Base-by-base conservation (phyloP, 2,329 filamentous ascomycete genomes). In the Fusarium succisae region DNA sequence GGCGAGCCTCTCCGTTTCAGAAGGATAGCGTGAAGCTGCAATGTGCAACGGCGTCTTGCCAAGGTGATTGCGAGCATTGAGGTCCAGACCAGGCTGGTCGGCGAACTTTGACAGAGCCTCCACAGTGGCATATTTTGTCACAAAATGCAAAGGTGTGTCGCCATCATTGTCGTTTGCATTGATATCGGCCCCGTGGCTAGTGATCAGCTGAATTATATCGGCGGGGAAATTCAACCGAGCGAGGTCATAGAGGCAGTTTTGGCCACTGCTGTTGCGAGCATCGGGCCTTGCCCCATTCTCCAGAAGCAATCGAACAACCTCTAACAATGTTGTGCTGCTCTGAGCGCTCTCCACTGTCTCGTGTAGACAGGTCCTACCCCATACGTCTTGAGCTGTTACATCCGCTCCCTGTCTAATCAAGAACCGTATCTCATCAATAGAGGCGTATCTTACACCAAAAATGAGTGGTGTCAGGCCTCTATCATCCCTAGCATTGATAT, bases 111-210 rank as follows among this genome's bases (percentile, higher is more conserved):
- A 13, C 28, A 32, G 7, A 32, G 5, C 0, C 1, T 22, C 4
- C 5, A 14, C 0, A 8, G 2, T 0, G 0, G 5, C 4, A 28
- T 1, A 0, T 8, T 1, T 1, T 12, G 10, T 5, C 9, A 8
- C 1, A 8, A 2, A 0, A 15, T 63, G 35, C 14, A 59, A 28
- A 15, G 32, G 14, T 2, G 53, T 35, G 3, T 39, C 2, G 0
- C 60, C 60, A 12, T 4, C 1, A 2, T 20, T 1, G 4, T 58
- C 41, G 0, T 2, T 8, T 6, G 9, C 6, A 13, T 63, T 47
- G 0, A 35, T 2, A 5, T n/a, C 18, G 4, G 1, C 1, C 0
- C 28, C 24, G 7, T 1, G 0, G 8, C 5, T n/a, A 1, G 11
- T 8, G 1, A 41, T 1, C 1, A 47, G 18, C n/a, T 26, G 26